Evolutionary conservation across 371 early-diverging fungal genomes (phyloP), one percentile per base, ranked within the genome.

Genomic region (Coemansia sp.): DNA sequence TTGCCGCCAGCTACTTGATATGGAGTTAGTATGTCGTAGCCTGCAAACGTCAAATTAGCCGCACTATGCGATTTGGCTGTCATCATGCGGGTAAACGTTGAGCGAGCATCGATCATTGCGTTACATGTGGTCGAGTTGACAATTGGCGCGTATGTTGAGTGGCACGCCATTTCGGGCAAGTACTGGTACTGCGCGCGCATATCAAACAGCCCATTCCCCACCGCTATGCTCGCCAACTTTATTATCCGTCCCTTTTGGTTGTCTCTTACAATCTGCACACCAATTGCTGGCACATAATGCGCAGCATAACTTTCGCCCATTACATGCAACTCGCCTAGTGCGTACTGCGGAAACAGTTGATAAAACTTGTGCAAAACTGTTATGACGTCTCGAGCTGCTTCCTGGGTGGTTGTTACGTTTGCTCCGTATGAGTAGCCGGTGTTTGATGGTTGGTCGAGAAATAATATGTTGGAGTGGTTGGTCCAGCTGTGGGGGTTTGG

Each of bases 131-230:
- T 63, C 42, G 84, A 77, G 26, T 82, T 72, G 29, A 91, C 74
- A 16, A 90, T 84, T 22, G 92, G 82, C 6, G 85, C 86, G 60
- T 93, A 90, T 31, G 84, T 77, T 64, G 85, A 86, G 22, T 87
- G 83, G 73, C 91, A 90, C 1, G 88, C 89, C 89, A 92, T 91
- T 52, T 88, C 78, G 13, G 90, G 85, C 68, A 92, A 92, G 72
- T 86, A 92, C 68, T 87, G 83, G 79, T 92, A 94, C 81, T 95
- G 96, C 11, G 84, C 79, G 52, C 86, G 78, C 42, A 93, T 92
- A 72, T 94, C 90, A 14, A 91, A 91, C 69, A 94, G 78, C 21
- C 94, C 95, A 67, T 95, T 95, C 40, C 95, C 96, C 50, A 94
- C 89, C 64, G 88, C 73, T 59, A 95, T 73, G 56, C 88, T 85